phyloP scores from a whole-genome alignment of 805 yeast species.

The Myxozyma neglecta region DNA sequence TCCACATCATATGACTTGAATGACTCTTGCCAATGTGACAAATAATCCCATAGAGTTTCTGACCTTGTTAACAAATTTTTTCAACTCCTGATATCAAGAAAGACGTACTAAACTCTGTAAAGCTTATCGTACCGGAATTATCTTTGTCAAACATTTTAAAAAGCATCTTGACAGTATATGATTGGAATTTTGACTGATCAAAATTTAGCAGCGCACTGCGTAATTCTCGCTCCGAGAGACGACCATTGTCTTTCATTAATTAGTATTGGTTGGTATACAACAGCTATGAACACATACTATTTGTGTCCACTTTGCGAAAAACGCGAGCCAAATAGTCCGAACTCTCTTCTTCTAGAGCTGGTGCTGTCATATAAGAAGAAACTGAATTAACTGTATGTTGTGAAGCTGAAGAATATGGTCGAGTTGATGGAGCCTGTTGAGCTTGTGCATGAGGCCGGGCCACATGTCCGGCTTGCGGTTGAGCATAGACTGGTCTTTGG shows the following conservation, averaged over 20 bases:
- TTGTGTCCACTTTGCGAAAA: slow-evolving; percentile 34
- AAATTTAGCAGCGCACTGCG: slow-evolving; percentile 60
- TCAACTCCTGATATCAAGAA: background rate
- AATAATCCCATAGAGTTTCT: slow-evolving; percentile 61
- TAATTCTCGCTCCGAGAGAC: slow-evolving; percentile 56
- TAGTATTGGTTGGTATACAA: too few relatives aligned
- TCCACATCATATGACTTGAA: slow-evolving; percentile 64
- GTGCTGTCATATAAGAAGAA: slow-evolving; percentile 10
- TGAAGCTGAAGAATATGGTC: background rate
- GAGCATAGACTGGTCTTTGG: background rate
- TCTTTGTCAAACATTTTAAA: slow-evolving; percentile 38
- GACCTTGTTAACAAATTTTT: background rate
- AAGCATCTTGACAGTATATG: slow-evolving; percentile 61
- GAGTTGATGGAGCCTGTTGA: background rate
- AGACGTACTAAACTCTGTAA: slow-evolving; percentile 54
- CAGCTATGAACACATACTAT: background rate
- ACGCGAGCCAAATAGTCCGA: slow-evolving; percentile 20
- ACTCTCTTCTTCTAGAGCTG: slow-evolving; percentile 8
- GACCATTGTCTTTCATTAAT: slow-evolving; percentile 18
- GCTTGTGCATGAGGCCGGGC: background rate
- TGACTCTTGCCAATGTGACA: slow-evolving; percentile 63
- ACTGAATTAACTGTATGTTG: background rate
- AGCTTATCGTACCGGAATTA: slow-evolving; percentile 47
- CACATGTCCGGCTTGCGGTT: background rate
- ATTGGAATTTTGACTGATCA: slow-evolving; percentile 62